A percentile compares a stretch with the other conserved stretches of the same genome.
These are phyloP conservation scores for Pseudocercospora musae DNA, from an alignment of 2,329 filamentous ascomycete species.

Conservation along the genomic window DNA sequence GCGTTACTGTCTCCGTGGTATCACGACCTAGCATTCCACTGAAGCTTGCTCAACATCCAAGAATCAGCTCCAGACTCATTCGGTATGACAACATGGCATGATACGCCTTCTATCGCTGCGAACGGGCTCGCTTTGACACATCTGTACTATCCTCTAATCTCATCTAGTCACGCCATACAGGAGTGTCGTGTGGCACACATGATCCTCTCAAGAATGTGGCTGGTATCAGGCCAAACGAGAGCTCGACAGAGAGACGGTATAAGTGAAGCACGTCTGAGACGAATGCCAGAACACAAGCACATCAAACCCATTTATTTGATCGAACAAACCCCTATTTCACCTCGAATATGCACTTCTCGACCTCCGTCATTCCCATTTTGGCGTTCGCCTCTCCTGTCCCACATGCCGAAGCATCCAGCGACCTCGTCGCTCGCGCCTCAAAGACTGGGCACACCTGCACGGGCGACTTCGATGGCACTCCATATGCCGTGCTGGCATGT, in stretches of 20 bases:
- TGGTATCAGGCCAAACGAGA: too few species aligned
- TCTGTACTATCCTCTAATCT: background rate
- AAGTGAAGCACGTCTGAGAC: too few species aligned
- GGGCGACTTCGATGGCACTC: background rate
- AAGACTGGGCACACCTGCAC: background rate
- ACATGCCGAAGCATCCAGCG: background rate
- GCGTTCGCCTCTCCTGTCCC: background rate
- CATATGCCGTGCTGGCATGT: slow-evolving; percentile 1
- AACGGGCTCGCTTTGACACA: background rate
- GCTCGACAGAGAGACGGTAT: too few species aligned
- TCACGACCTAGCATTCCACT: background rate
- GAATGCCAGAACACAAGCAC: too few species aligned
- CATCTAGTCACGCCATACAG: too few species aligned
- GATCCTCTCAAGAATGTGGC: too few species aligned
- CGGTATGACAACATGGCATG: background rate
- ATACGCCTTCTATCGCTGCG: too few species aligned
- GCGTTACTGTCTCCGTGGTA: too few species aligned
- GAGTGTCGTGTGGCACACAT: too few species aligned
- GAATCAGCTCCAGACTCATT: too few species aligned
- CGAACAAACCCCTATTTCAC: too few species aligned
- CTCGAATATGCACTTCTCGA: background rate
- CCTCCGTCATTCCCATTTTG: background rate
- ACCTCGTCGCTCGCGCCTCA: background rate
- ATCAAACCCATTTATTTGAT: background rate
- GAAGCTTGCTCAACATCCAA: background rate